phyloP scores from a whole-genome alignment of 257 asterid species.

The Verbascum thapsus region DNA sequence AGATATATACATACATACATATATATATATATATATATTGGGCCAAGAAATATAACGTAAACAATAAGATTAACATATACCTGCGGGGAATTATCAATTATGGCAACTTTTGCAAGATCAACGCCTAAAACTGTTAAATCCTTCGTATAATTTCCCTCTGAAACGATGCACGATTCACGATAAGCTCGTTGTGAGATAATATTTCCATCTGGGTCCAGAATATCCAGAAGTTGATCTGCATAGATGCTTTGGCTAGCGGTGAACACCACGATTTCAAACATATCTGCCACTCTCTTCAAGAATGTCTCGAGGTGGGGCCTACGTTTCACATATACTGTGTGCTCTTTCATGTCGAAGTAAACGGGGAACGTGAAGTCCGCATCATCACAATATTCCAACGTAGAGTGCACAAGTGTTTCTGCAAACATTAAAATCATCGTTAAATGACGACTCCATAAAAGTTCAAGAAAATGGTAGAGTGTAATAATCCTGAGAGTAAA shows the following conservation, averaged over 20 bases:
- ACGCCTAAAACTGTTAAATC: slow-evolving; percentile 94
- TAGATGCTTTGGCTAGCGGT: slow-evolving; percentile 99
- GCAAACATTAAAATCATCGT: slow-evolving; percentile 33
- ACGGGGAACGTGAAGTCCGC: slow-evolving; percentile 92
- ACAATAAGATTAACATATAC: slow-evolving; percentile 35
- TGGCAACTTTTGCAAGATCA: slow-evolving; percentile 89
- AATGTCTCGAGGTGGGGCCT: slow-evolving; percentile 84
- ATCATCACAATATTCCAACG: slow-evolving; percentile 70
- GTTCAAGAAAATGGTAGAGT: neutral
- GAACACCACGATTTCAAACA: slow-evolving; percentile 86
- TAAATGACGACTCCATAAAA: neutral
- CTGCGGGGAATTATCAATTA: slow-evolving; percentile 97
- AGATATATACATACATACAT: neutral
- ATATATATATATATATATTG: neutral
- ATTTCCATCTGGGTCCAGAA: slow-evolving; percentile 86
- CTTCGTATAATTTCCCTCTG: slow-evolving; percentile 73
- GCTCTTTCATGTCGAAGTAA: slow-evolving; percentile 85
- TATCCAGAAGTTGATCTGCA: slow-evolving; percentile 78
- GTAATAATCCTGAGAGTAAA: neutral
- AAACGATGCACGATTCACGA: slow-evolving; percentile 88
- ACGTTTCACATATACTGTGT: slow-evolving; percentile 73
- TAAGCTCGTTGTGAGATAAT: slow-evolving; percentile 79
- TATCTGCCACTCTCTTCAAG: slow-evolving; percentile 76
- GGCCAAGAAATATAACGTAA: neutral
- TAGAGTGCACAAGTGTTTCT: slow-evolving; percentile 98